Evolutionary conservation across 371 early-diverging fungal genomes (phyloP).

Genomic region (Rhizopus delemar): DNA sequence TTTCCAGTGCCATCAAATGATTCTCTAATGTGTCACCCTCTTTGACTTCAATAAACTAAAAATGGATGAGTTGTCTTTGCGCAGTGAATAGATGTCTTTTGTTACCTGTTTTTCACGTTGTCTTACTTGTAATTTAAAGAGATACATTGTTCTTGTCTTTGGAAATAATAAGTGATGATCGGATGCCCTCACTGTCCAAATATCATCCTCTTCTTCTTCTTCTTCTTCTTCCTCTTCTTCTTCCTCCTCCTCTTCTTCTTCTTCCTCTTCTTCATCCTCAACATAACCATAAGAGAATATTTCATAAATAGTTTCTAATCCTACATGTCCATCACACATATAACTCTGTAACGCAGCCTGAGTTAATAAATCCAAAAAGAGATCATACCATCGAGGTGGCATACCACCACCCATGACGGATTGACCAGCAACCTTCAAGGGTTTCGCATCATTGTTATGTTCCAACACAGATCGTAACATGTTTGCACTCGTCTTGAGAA

Average conservation of each 20-base stretch:
- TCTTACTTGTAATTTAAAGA: slow-evolving; percentile 49
- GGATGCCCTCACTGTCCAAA: slow-evolving; percentile 47
- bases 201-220: slow-evolving; percentile 25
- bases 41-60: slow-evolving; percentile 45
- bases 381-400: slow-evolving; percentile 60
- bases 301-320: slow-evolving; percentile 58
- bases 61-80: no score
- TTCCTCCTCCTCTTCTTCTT: slow-evolving; percentile 32
- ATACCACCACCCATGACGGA: slow-evolving; percentile 58
- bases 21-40: slow-evolving; percentile 38
- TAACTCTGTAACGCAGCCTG: slow-evolving; percentile 66
- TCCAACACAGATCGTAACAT: slow-evolving; percentile 47
- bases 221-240: slow-evolving; percentile 26
- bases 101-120: slow-evolving; percentile 46
- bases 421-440: slow-evolving; percentile 49
- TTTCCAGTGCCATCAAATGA: slow-evolving; percentile 54
- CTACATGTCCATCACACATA: slow-evolving; percentile 56
- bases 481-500: slow-evolving; percentile 59
- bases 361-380: slow-evolving; percentile 60
- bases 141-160: slow-evolving; percentile 52
- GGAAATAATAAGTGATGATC: slow-evolving; percentile 54
- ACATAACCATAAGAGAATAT: slow-evolving; percentile 65
- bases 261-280: slow-evolving; percentile 47
- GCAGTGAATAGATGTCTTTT: no score
- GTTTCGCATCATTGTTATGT: slow-evolving; percentile 22